A percentile compares a stretch with the other conserved stretches of the same genome.
Conservation (phyloP, 306 rosid genomes). For the Cucumis melo region DNA sequence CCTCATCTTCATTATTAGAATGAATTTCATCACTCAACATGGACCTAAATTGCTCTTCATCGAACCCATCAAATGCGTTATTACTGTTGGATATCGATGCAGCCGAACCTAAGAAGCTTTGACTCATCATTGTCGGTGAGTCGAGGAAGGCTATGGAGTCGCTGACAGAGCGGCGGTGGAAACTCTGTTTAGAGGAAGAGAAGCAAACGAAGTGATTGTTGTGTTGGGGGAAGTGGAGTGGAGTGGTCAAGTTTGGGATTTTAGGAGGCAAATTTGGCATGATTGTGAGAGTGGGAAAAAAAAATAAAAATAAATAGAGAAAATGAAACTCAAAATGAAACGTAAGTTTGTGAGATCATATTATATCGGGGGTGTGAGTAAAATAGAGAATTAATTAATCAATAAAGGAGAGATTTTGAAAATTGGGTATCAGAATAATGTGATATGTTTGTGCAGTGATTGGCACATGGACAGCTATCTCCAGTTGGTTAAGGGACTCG, state of each 20-base stretch:
- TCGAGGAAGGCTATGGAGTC: slow-evolving; percentile 64
- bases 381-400: too few relatives aligned
- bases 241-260: slow-evolving; percentile 42
- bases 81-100: not conserved
- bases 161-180: slow-evolving; percentile 62
- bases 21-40: slow-evolving; percentile 56
- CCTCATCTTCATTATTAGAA: slow-evolving; percentile 22
- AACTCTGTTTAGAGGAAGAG: slow-evolving; percentile 36
- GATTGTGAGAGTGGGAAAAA: not conserved
- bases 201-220: slow-evolving; percentile 46
- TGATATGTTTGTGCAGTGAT: not conserved
- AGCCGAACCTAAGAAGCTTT: slow-evolving; percentile 21
- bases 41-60: slow-evolving; percentile 68
- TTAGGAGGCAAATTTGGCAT: slow-evolving; percentile 96
- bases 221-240: not conserved
- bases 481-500: not conserved
- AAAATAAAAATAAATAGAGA: too few relatives aligned
- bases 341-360: too few relatives aligned
- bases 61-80: slow-evolving; percentile 47
- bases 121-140: slow-evolving; percentile 27
- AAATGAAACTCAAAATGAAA: not conserved
- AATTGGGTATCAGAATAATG: not conserved
- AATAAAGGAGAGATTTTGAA: too few relatives aligned
- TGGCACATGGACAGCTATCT: slow-evolving; percentile 7
- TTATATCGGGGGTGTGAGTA: too few relatives aligned